Conservation (phyloP, 2,329 filamentous ascomycete genomes). For the Hirsutella thompsonii region DNA sequence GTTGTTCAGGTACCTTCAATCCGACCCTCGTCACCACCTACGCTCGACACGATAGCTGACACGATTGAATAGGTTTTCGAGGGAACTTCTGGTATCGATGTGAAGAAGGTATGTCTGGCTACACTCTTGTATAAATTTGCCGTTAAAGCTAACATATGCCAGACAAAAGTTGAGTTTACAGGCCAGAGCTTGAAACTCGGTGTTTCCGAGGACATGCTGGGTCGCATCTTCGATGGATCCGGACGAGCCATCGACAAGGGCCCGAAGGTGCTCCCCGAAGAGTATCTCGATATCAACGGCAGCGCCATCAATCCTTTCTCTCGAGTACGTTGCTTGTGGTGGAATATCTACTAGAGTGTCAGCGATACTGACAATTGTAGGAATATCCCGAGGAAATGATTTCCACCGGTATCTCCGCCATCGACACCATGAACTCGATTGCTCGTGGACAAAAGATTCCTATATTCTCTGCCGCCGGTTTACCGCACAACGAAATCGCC, state of each 20-base stretch:
- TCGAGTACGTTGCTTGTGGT: constrained; percentile 42
- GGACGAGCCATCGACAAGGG: constrained; percentile 98
- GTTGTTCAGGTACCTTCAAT: constrained; percentile 69
- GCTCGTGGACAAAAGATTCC: constrained; percentile 99
- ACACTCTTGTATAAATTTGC: background rate
- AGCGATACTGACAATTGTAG: constrained; percentile 28
- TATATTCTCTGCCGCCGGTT: constrained; percentile 96
- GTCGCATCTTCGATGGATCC: constrained; percentile 96
- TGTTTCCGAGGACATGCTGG: constrained; percentile 98
- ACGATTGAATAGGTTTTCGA: constrained; percentile 67
- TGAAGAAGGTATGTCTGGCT: constrained; percentile 67
- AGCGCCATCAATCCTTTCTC: constrained; percentile 98
- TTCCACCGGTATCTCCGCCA: constrained; percentile 96
- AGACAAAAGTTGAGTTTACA: constrained; percentile 96
- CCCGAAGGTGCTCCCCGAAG: constrained; percentile 92
- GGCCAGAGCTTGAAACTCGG: constrained; percentile 96
- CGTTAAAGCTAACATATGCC: constrained; percentile 12
- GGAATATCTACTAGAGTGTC: background rate
- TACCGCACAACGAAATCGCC: constrained; percentile 98
- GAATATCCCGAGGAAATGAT: constrained; percentile 99
- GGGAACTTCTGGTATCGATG: constrained; percentile 92
- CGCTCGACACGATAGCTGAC: constrained; percentile 10
- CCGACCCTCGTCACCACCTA: background rate
- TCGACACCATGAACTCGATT: constrained; percentile 97
- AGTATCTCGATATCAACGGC: constrained; percentile 98